Evolutionary conservation across 176 grass and related monocot species (phyloP).

Genomic region (Hordeum marinum): DNA sequence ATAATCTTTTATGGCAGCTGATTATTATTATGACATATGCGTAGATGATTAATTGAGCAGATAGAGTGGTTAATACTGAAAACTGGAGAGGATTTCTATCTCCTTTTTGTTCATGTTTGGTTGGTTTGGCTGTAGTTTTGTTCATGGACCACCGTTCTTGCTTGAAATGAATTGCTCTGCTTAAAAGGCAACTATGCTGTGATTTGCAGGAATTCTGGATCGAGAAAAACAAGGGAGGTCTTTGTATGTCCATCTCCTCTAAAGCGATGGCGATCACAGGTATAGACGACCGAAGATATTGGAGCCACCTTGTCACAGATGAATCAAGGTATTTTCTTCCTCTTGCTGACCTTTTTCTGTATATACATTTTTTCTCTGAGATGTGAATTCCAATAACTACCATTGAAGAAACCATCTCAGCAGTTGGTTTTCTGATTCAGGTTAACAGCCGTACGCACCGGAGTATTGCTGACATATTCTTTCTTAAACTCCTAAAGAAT

Average conservation of each 20-base stretch:
- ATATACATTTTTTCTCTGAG: background rate
- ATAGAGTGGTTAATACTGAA: background rate
- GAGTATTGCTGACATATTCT: background rate
- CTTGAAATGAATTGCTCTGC: slow-evolving; percentile 9
- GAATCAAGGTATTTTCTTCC: slow-evolving; percentile 67
- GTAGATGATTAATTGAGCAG: background rate
- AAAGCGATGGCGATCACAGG: slow-evolving; percentile 82
- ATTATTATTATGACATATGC: background rate
- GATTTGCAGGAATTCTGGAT: slow-evolving; percentile 82
- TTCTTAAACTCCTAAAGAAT: background rate
- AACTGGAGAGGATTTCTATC: background rate
- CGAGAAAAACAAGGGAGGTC: slow-evolving; percentile 54
- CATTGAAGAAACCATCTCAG: slow-evolving; percentile 5
- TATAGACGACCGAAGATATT: slow-evolving; percentile 88
- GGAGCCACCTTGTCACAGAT: slow-evolving; percentile 68
- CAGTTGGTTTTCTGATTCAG: slow-evolving; percentile 7
- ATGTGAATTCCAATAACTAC: background rate
- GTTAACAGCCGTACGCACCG: background rate
- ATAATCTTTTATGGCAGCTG: background rate
- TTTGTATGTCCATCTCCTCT: slow-evolving; percentile 88
- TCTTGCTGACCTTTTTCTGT: background rate
- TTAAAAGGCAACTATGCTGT: slow-evolving; percentile 6
- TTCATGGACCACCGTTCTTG: background rate
- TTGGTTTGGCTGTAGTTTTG: background rate
- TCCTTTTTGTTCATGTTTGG: slow-evolving; percentile 3